Conservation (phyloP, 805 yeast species). For the Candida tibetensis region DNA sequence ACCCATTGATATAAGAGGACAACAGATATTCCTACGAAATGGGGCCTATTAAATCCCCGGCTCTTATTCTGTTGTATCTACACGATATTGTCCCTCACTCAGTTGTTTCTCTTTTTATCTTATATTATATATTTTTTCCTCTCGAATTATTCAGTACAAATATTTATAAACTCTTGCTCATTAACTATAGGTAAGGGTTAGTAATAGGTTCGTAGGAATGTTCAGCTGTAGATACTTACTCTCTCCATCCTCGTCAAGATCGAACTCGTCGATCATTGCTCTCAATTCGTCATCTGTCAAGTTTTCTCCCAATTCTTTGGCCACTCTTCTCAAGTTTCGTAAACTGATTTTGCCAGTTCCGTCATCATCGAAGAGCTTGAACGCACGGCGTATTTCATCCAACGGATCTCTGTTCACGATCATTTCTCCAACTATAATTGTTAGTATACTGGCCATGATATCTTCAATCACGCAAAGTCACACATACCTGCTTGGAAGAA, state of each 20-base stretch:
- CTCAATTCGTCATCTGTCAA: slow-evolving; percentile 87
- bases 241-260: slow-evolving; percentile 93
- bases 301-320: slow-evolving; percentile 90
- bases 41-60: no score
- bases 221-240: slow-evolving; percentile 39
- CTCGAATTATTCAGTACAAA: slow-evolving; percentile 13
- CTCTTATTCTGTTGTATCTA: no score
- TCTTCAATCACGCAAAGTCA: neutral
- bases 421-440: slow-evolving; percentile 61
- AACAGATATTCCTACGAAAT: no score
- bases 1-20: no score
- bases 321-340: slow-evolving; percentile 80
- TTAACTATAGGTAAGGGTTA: slow-evolving; percentile 45
- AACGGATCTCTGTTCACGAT: slow-evolving; percentile 88
- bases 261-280: slow-evolving; percentile 98
- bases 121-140: no score
- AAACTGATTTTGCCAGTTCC: slow-evolving; percentile 79
- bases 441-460: slow-evolving; percentile 18
- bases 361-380: slow-evolving; percentile 84
- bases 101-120: no score
- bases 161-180: slow-evolving; percentile 68
- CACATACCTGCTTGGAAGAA: slow-evolving; percentile 69
- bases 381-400: slow-evolving; percentile 89
- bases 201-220: neutral
- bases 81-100: no score